These are phyloP conservation scores for Leccinum variicolor DNA, from an alignment of 768 basidiomycete genomes.

Conservation along the genomic window DNA sequence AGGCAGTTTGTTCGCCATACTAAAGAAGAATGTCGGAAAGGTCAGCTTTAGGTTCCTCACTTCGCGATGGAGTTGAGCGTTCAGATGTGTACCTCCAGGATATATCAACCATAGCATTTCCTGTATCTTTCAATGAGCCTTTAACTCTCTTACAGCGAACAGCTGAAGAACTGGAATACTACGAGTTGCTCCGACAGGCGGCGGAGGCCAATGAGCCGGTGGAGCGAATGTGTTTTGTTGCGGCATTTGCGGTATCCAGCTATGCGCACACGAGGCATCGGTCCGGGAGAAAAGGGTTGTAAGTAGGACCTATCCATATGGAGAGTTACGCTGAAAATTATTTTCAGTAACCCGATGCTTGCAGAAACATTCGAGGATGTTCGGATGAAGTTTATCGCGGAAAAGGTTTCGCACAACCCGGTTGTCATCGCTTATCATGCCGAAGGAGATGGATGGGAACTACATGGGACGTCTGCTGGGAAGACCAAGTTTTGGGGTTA, in stretches of 20 bases:
- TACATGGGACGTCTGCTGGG: conserved; percentile 73
- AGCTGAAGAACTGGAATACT: conserved; percentile 85
- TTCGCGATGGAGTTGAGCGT: background rate
- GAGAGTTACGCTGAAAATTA: conserved; percentile 6
- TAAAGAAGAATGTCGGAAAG: conserved; percentile 90
- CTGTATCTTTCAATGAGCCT: conserved; percentile 91
- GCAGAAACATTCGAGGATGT: conserved; percentile 85
- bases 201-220: conserved; percentile 53
- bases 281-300: conserved; percentile 87
- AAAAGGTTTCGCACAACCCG: conserved; percentile 86
- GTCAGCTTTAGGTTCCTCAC: conserved; percentile 34
- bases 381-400: conserved; percentile 79
- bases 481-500: conserved; percentile 90
- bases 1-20: conserved; percentile 75
- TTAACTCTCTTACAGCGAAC: conserved; percentile 76
- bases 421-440: conserved; percentile 85
- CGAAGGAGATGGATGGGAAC: conserved; percentile 72
- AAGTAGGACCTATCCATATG: conserved; percentile 31
- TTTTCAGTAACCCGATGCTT: conserved; percentile 78
- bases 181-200: conserved; percentile 64
- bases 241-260: conserved; percentile 81
- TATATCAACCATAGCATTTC: conserved; percentile 75
- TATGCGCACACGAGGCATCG: conserved; percentile 81
- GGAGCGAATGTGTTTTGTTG: conserved; percentile 70
- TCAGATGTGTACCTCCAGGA: conserved; percentile 45